These are phyloP conservation scores for Phytopythium kandeliae DNA, from an alignment of 352 stramenopile species.

Conservation along the genomic window DNA sequence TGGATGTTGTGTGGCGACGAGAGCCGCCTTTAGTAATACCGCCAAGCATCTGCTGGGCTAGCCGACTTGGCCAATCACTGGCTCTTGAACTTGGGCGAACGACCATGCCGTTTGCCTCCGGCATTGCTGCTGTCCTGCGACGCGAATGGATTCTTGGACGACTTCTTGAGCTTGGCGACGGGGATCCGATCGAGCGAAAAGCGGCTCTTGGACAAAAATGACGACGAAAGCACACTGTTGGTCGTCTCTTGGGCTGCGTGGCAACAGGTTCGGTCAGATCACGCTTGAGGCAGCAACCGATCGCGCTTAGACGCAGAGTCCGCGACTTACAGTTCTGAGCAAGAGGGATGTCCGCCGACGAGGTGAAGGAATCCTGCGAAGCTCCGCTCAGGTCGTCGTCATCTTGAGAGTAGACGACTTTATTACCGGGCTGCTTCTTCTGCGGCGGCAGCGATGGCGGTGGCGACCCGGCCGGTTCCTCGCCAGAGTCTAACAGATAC, in stretches of 20 bases:
- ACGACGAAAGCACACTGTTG: conserved; percentile 56
- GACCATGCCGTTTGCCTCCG: conserved; percentile 14
- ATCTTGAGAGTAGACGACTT: conserved; percentile 17
- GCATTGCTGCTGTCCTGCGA: conserved; percentile 21
- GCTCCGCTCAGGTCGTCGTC: conserved; percentile 12
- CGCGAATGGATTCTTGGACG: conserved; percentile 72
- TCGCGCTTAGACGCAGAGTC: too few relatives aligned
- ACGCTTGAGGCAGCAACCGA: too few relatives aligned
- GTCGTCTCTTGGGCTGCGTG: conserved; percentile 30
- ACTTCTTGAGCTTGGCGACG: conserved; percentile 78
- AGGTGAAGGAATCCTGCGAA: conserved; percentile 34
- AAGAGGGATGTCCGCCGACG: conserved; percentile 11
- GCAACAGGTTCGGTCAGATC: too few relatives aligned
- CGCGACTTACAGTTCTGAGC: conserved; percentile 42
- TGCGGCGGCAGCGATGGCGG: conserved; percentile 22
- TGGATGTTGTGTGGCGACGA: neutral
- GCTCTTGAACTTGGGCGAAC: conserved; percentile 26
- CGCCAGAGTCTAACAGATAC: conserved; percentile 18
- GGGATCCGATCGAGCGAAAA: conserved; percentile 76
- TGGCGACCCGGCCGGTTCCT: conserved; percentile 10
- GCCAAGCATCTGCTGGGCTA: neutral
- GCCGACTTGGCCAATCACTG: conserved; percentile 8
- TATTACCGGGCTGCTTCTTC: too few relatives aligned
- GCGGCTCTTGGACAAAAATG: conserved; percentile 58
- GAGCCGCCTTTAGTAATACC: neutral